Evolutionary conservation across 2,329 filamentous ascomycete species (phyloP).

Genomic region (Fusarium acutatum): DNA sequence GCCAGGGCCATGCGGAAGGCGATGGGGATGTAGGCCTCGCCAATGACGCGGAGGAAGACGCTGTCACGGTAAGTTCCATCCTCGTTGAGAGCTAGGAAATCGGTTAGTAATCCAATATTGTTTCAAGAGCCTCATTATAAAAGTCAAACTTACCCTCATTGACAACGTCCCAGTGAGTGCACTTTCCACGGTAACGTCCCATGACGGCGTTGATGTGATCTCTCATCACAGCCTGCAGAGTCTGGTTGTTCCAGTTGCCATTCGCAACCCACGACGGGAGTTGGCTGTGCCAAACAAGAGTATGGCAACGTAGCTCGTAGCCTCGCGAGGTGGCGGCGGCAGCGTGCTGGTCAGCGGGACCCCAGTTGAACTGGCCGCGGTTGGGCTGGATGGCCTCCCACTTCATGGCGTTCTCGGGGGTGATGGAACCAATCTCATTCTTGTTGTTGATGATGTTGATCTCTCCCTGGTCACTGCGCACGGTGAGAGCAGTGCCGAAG

Average conservation of each 20-base stretch:
- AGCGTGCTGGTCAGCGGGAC: slow-evolving; percentile 5
- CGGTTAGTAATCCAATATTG: neutral
- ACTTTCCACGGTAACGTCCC: slow-evolving; percentile 17
- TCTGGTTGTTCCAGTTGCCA: slow-evolving; percentile 19
- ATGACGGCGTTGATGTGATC: slow-evolving; percentile 11
- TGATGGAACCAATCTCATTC: slow-evolving; percentile 2
- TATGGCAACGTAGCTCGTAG: slow-evolving; percentile 2
- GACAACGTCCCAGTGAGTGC: slow-evolving; percentile 20
- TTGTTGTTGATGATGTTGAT: slow-evolving; percentile 3
- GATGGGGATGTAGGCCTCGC: slow-evolving; percentile 17
- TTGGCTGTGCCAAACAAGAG: slow-evolving; percentile 16
- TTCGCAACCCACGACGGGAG: slow-evolving; percentile 6
- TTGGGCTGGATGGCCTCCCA: slow-evolving; percentile 13
- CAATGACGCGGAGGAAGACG: slow-evolving; percentile 7
- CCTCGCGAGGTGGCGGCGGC: neutral
- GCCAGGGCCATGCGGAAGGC: slow-evolving; percentile 16
- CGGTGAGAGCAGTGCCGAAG: slow-evolving; percentile 13
- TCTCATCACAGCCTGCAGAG: slow-evolving; percentile 6
- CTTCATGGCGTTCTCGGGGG: slow-evolving; percentile 17
- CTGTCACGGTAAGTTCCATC: slow-evolving; percentile 16
- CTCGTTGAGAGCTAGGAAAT: slow-evolving; percentile 1
- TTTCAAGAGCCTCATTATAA: neutral
- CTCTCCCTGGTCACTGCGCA: neutral
- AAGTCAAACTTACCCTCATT: neutral
- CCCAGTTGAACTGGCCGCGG: slow-evolving; percentile 18